Evolutionary conservation across 2,329 filamentous ascomycete species (phyloP).

Genomic region (Ceratocystis cacaofunesta): DNA sequence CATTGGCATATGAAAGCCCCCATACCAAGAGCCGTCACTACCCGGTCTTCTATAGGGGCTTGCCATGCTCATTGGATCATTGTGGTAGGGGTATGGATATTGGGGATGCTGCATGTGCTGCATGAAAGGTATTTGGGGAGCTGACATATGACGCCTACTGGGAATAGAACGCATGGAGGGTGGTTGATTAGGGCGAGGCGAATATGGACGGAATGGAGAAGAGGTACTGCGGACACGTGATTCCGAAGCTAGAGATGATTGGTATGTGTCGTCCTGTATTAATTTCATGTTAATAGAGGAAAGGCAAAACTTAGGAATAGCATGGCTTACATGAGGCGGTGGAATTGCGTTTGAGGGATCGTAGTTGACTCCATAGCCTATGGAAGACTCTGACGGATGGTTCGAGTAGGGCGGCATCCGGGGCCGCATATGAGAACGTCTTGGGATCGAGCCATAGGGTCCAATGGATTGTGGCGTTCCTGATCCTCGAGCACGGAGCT

Average conservation of each 20-base stretch:
- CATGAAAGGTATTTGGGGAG: constrained; percentile 6
- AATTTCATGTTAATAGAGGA: background rate
- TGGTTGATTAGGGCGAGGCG: background rate
- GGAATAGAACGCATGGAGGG: constrained; percentile 4
- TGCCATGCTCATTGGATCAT: background rate
- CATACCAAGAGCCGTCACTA: constrained; percentile 7
- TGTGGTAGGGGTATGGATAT: constrained; percentile 1
- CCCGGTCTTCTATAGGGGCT: background rate
- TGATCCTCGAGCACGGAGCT: constrained; percentile 1
- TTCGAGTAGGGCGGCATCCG: background rate
- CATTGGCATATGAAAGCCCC: background rate
- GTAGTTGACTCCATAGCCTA: background rate
- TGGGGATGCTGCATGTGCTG: constrained; percentile 4
- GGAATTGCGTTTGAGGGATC: background rate
- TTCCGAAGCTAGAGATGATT: background rate
- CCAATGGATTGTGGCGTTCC: background rate
- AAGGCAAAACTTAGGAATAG: background rate
- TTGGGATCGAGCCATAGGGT: background rate
- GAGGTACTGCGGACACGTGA: background rate
- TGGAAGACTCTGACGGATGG: background rate
- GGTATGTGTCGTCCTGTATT: background rate
- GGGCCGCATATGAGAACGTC: constrained; percentile 3
- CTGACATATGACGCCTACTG: constrained; percentile 8
- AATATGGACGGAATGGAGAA: background rate
- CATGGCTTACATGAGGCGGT: constrained; percentile 2